Evolutionary conservation across 2,329 filamentous ascomycete genomes (phyloP), one percentile per base, ranked within the genome.

Genomic region (Ceratocystiopsis brevicomis): DNA sequence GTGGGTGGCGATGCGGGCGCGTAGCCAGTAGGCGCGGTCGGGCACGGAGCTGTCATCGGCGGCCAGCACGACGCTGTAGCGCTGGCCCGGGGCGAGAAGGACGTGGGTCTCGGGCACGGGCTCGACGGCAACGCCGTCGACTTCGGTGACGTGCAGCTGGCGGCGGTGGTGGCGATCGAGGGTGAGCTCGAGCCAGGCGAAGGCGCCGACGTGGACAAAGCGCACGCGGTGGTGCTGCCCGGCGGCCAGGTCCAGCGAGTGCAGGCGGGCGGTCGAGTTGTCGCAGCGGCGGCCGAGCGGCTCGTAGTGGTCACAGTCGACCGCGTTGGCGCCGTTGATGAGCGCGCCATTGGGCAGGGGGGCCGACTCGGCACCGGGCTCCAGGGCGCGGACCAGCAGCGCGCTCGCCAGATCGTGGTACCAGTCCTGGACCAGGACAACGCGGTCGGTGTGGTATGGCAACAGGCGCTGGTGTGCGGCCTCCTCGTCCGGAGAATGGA

Each of bases 181-280:
- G 53, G 73, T 75, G 25, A 85, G 67, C 53, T 84, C 78, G 48
- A 84, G 80, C 53, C 76, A 75, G 2, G 78, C 77, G 53, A 82
- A 81, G 0, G 75, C 77, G 12, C 76, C 80, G 10, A 78, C 69
- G 48, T 85, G 84, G 48, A 81, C 64, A 49, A 85, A 66, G 14
- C 79, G 71, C 40, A 85, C 59, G 38, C 77, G 69, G 50, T 85
- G 81, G 1, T 65, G 68, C 41, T 69, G 66, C 2, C 69, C 67
- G 2, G 68, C 63, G n/a, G 65, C 53, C 5, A 76, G 57, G 17
- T 65, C 58, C 8, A 75, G 54, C 1, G 54, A 57, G 0, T 68
- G 63, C 1, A 63, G 50, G 0, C 53, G 50, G 0, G 58, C 53
- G 2, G 60, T 56, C 0, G 57, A 52, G 38, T 56, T 60, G 44